These are phyloP conservation scores for Peronospora tabacina DNA, from an alignment of 352 stramenopile genomes.

Conservation along the genomic window DNA sequence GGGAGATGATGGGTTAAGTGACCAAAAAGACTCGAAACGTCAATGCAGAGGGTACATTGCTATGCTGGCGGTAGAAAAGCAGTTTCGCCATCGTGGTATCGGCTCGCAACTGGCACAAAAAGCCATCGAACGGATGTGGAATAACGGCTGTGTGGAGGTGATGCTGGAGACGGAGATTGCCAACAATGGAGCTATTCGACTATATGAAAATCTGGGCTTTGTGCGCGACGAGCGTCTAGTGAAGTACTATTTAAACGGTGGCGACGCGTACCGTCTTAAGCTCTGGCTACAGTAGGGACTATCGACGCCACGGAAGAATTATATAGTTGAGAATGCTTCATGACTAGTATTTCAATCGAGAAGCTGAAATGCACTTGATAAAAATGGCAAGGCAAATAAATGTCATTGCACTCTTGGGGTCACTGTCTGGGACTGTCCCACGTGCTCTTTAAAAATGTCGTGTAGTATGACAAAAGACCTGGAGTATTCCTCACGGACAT, in stretches of 20 bases:
- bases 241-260: conserved; percentile 94
- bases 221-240: conserved; percentile 88
- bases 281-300: conserved; percentile 64
- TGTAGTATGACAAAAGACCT: no score
- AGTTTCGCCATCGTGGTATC: conserved; percentile 86
- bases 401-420: no score
- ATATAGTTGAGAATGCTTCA: no score
- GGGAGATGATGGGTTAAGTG: conserved; percentile 18
- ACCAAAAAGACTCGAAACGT: conserved; percentile 16
- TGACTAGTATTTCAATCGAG: no score
- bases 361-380: no score
- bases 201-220: conserved; percentile 93
- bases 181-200: conserved; percentile 85
- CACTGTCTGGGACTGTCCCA: no score
- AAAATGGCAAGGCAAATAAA: no score
- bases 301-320: neutral
- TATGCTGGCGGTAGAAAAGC: conserved; percentile 91
- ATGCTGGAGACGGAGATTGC: conserved; percentile 92
- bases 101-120: conserved; percentile 80
- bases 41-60: conserved; percentile 89
- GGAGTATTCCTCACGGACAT: no score
- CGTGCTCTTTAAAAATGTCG: no score
- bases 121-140: conserved; percentile 86
- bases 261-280: conserved; percentile 91
- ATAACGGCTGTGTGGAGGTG: conserved; percentile 76